Evolutionary conservation across 306 rosid species (phyloP), one percentile per base, ranked within the genome.

Genomic region (Sindora glabra): DNA sequence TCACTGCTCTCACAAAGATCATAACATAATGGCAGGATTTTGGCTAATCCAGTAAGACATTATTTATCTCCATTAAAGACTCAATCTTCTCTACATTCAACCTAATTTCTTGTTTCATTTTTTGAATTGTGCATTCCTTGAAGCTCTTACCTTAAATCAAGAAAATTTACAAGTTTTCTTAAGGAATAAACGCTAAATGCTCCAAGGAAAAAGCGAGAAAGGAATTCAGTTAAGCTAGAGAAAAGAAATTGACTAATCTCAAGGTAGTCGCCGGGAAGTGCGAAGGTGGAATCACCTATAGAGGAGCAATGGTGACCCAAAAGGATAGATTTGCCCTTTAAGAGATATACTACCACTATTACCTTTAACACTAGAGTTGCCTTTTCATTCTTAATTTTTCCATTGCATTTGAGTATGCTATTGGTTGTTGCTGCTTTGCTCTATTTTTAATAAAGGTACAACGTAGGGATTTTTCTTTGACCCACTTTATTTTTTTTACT

Each of bases 81-180:
- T 89, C 87, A 4, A 44, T n/a, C 10, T 77, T 69, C 37, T 64
- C 70, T 2, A 81, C 45, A 48, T 62, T 79, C 64, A 89, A 36
- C 12, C 89, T 91, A 0, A 87, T 79, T 54, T 89, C 97, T 59
- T 89, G 95, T 65, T 72, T 89, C 78, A 89, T 71, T 54, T 89
- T 95, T 54, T 91, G 83, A 18, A 33, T 70, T 0, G 74, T 86
- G 33, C 97, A 86, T 59, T 80, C 87, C 49, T 86, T 94, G n/a
- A 90, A 84, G 67, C 81, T 68, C 80, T 90, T 90, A 10, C 94
- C 97, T 86, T 65, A 63, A 72, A 34, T 13, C 3, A 0, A 3
- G 0, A 5, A 11, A 3, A 21, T 15, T 5, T 58, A 12, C 27
- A 38, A 18, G 39, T 41, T 32, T 61, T 18, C 54, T 65, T 24